Evolutionary conservation across 352 stramenopile genomes (phyloP).

Genomic region (Phytopythium chamaehyphon): DNA sequence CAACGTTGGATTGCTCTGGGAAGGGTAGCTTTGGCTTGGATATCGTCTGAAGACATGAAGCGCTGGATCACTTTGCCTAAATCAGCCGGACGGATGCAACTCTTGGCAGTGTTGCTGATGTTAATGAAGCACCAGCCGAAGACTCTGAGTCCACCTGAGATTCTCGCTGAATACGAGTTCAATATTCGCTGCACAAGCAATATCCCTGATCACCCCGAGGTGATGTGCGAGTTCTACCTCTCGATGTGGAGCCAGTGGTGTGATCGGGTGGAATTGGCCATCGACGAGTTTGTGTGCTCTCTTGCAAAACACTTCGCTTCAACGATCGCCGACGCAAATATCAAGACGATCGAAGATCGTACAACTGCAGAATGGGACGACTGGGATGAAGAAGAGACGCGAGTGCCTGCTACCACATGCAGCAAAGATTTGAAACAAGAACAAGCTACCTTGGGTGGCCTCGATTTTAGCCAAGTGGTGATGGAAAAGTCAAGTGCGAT

Average conservation of each 20-base stretch:
- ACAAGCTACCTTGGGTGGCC: too few relatives aligned
- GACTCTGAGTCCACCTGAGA: slow-evolving; percentile 1
- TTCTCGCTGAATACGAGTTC: slow-evolving; percentile 7
- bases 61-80: slow-evolving; percentile 63
- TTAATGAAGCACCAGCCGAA: slow-evolving; percentile 18
- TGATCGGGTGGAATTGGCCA: not conserved
- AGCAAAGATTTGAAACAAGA: not conserved
- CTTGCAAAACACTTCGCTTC: not conserved
- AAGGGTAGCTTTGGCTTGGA: slow-evolving; percentile 37
- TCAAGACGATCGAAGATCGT: not conserved
- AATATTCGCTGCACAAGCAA: slow-evolving; percentile 1
- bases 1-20: slow-evolving; percentile 33
- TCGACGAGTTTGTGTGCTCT: not conserved
- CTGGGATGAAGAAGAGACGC: slow-evolving; percentile 30
- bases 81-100: slow-evolving; percentile 20
- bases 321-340: too few relatives aligned
- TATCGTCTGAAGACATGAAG: slow-evolving; percentile 61
- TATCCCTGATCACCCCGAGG: not conserved
- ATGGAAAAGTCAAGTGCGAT: not conserved
- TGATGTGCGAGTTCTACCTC: slow-evolving; percentile 15
- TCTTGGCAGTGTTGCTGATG: slow-evolving; percentile 24
- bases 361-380: slow-evolving; percentile 22
- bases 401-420: not conserved
- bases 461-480: not conserved
- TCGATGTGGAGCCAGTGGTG: slow-evolving; percentile 15